Conservation (phyloP, 2,329 filamentous ascomycete genomes). For the Ceratocystis huliohia region DNA sequence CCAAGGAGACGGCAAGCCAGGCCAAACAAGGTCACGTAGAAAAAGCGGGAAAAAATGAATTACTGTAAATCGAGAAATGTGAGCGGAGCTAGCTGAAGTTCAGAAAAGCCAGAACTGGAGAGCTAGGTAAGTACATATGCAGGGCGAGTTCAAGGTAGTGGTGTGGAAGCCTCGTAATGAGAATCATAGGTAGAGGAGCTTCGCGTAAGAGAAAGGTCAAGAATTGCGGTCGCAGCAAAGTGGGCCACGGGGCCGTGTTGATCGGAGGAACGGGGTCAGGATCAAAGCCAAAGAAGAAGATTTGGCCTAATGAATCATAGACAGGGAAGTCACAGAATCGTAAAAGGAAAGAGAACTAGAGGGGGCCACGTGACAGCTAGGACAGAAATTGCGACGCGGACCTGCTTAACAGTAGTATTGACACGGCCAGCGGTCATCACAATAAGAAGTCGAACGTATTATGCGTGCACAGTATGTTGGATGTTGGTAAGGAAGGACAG, state of each 20-base stretch:
- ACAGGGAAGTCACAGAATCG: not conserved
- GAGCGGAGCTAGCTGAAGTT: not conserved
- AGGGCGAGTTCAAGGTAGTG: slow-evolving; percentile 1
- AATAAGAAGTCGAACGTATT: not conserved
- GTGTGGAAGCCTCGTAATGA: slow-evolving; percentile 2
- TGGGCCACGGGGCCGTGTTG: not conserved
- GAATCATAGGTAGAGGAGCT: not conserved
- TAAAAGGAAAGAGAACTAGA: not conserved
- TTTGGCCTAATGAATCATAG: not conserved
- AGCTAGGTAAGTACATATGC: not conserved
- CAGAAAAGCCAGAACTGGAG: not conserved
- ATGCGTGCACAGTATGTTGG: not conserved
- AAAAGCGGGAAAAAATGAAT: not conserved
- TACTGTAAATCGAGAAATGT: not conserved
- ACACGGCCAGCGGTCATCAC: not conserved
- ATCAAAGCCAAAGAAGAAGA: not conserved
- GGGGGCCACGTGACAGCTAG: not conserved
- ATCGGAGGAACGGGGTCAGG: not conserved
- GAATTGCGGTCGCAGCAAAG: not conserved
- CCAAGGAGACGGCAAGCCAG: not conserved
- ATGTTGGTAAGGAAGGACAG: not conserved
- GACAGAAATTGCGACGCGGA: not conserved
- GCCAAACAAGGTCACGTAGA: not conserved
- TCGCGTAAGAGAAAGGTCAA: not conserved
- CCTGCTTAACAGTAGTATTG: not conserved